Conservation (phyloP, 2,329 filamentous ascomycete species). For the Nemania serpens region DNA sequence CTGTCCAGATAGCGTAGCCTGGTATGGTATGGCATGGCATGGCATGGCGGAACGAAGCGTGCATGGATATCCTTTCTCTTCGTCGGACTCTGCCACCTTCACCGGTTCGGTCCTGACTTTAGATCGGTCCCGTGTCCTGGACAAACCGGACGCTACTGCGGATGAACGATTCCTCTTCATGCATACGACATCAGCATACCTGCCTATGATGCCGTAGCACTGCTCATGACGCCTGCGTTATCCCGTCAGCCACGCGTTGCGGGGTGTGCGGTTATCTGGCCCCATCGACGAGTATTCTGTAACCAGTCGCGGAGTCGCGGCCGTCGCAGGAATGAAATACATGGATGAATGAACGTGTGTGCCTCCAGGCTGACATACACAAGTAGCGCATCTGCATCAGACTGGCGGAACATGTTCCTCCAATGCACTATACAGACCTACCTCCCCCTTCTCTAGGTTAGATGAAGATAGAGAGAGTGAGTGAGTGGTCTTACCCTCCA, state of each 20-base stretch:
- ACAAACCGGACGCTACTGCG: not conserved
- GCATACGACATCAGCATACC: not conserved
- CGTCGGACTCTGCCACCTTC: not conserved
- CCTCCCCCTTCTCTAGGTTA: not conserved
- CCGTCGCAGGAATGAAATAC: too few relatives aligned
- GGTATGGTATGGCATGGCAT: too few relatives aligned
- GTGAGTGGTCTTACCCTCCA: not conserved
- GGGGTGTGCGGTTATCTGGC: not conserved
- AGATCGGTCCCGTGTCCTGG: not conserved
- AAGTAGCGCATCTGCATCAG: not conserved
- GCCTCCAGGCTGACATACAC: not conserved
- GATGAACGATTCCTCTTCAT: not conserved
- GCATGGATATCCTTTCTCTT: not conserved
- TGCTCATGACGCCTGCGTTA: not conserved
- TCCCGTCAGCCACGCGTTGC: not conserved
- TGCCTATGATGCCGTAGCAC: too few relatives aligned
- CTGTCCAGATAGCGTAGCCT: too few relatives aligned
- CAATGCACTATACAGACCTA: not conserved
- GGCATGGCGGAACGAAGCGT: not conserved
- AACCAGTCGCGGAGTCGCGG: too few relatives aligned
- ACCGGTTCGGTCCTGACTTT: not conserved
- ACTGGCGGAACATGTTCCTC: slow-evolving; percentile 10
- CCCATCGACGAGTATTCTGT: too few relatives aligned
- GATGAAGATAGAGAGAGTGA: not conserved
- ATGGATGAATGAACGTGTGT: too few relatives aligned